Evolutionary conservation across 2,329 filamentous ascomycete species (phyloP), one percentile per base, ranked within the genome.

Genomic region (Emergomyces orientalis): DNA sequence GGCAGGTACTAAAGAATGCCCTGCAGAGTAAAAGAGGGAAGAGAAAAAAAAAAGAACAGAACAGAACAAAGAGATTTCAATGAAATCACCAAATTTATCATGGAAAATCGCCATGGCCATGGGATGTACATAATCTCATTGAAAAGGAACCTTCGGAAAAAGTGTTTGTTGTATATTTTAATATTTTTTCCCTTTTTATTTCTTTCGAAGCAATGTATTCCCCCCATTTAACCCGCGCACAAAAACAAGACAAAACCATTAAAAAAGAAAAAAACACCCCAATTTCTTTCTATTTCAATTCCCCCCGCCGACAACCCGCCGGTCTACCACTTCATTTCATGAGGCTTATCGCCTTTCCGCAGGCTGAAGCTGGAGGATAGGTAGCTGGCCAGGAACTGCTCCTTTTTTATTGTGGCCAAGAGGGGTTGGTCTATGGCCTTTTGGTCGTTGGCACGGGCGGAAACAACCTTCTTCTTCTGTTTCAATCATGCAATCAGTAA

Each of bases 301-400:
- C 68, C 66, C 68, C 66, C 66, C 70, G 71, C 70, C 73, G 86
- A 47, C 56, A 34, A 59, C 56, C 25, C 25, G 25, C 56, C 34
- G 11, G 34, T 39, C 47, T 97, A 99, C 87, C 93, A 99, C 83
- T 90, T 90, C 94, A 99, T 97, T 88, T 96, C 90, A 84, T 99
- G 94, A 82, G 94, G 94, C 88, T 93, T 92, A 86, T 99, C 93
- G 77, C 94, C 94, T 86, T 92, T 97, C 84, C 93, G 90, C 82
- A 99, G 88, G 87, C 90, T 95, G 90, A 99, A 99, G 79, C 88
- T 91, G 81, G 88, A 90, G 78, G 86, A 86, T 74, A 99, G 90
- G 87, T 99, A 99, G 83, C 88, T 90, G 78, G 87, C 82, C 74
- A 99, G 89, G 82, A 93, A 84, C 73, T 91, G 89, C 81, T 96